Evolutionary conservation across 2,329 filamentous ascomycete genomes (phyloP).

Genomic region (Curvularia hawaiiensis): DNA sequence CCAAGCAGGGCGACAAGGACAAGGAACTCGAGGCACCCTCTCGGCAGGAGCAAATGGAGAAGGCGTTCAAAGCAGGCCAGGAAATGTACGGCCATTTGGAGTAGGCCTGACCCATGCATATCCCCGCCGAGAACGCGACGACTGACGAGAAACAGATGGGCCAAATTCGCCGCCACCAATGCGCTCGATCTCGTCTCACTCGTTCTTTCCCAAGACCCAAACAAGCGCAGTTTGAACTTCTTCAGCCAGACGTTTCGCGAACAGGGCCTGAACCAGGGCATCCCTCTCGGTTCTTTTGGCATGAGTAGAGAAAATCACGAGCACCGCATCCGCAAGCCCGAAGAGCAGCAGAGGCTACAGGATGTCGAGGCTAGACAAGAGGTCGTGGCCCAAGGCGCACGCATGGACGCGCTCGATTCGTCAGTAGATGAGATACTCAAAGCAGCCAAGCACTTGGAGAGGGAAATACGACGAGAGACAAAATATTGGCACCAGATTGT

Average conservation of each 20-base stretch:
- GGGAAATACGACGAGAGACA: constrained; percentile 78
- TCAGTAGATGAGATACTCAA: constrained; percentile 75
- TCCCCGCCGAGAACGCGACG: constrained; percentile 49
- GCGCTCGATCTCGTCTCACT: constrained; percentile 42
- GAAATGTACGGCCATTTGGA: constrained; percentile 51
- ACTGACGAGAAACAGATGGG: constrained; percentile 33
- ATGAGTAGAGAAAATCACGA: constrained; percentile 32
- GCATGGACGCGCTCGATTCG: constrained; percentile 75
- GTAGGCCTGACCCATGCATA: constrained; percentile 54
- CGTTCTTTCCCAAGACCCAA: constrained; percentile 37
- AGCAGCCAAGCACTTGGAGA: constrained; percentile 73
- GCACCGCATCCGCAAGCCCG: constrained; percentile 22
- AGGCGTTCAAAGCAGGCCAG: constrained; percentile 46
- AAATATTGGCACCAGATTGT: constrained; percentile 90
- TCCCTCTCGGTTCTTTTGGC: constrained; percentile 47
- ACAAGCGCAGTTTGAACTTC: constrained; percentile 31
- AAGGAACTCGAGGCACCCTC: constrained; percentile 46
- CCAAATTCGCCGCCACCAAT: constrained; percentile 38
- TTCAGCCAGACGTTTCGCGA: constrained; percentile 38
- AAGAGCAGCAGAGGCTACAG: constrained; percentile 41
- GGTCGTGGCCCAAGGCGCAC: constrained; percentile 69
- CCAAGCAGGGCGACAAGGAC: constrained; percentile 51
- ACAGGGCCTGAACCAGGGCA: constrained; percentile 28
- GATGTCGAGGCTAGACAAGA: constrained; percentile 48
- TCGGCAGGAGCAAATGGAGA: constrained; percentile 43